A percentile compares a stretch with the other conserved stretches of the same genome.
These are phyloP conservation scores for Trichoderma sp. DNA, from an alignment of 2,329 filamentous ascomycete species.

Conservation along the genomic window DNA sequence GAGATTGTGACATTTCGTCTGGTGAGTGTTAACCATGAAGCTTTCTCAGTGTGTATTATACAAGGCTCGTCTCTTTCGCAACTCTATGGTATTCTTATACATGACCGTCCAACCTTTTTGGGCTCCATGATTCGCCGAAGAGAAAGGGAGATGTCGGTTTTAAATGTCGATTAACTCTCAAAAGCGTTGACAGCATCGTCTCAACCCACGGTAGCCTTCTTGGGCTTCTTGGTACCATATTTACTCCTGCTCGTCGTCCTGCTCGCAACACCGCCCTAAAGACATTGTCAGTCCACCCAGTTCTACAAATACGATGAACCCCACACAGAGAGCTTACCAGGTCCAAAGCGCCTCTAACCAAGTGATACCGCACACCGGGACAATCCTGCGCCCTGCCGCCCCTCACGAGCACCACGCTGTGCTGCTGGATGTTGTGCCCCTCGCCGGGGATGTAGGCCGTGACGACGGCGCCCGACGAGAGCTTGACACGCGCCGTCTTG, in stretches of 20 bases:
- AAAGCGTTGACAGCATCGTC: neutral
- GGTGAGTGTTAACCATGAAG: no score
- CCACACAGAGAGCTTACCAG: conserved; percentile 62
- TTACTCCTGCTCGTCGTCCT: conserved; percentile 86
- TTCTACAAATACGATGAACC: neutral
- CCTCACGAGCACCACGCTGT: conserved; percentile 94
- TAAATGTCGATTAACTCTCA: neutral
- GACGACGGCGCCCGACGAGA: conserved; percentile 83
- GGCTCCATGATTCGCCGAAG: neutral
- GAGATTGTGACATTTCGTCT: neutral
- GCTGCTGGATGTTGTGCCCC: conserved; percentile 98
- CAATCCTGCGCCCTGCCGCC: conserved; percentile 95
- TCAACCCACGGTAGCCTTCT: conserved; percentile 67
- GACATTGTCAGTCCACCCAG: conserved; percentile 28
- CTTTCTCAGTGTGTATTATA: conserved; percentile 13
- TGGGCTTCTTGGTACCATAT: conserved; percentile 98
- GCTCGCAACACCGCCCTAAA: conserved; percentile 84
- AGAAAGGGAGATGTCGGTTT: neutral
- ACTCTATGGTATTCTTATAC: conserved; percentile 25
- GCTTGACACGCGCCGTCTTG: conserved; percentile 88
- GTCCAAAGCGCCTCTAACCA: conserved; percentile 90
- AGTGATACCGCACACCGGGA: conserved; percentile 94
- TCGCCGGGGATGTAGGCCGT: conserved; percentile 96
- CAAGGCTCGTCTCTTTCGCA: conserved; percentile 7
- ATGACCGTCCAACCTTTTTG: neutral